These are phyloP conservation scores for Solidago caesia DNA, from an alignment of 129 eudicot species.

Conservation along the genomic window DNA sequence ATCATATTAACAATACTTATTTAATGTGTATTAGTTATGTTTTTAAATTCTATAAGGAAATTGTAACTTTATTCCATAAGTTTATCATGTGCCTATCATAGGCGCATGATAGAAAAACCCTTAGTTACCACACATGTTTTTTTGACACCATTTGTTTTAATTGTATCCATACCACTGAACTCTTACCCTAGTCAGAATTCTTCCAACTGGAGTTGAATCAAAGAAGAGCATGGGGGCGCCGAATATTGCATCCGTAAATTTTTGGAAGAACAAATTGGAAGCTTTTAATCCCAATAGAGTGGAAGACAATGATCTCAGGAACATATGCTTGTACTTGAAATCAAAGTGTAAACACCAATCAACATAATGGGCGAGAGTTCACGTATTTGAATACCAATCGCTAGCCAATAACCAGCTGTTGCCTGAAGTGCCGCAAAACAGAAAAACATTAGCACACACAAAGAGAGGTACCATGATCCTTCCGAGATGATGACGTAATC, in stretches of 20 bases:
- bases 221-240: constrained; percentile 72
- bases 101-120: no score
- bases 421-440: constrained; percentile 55
- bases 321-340: constrained; percentile 46
- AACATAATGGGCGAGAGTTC: constrained; percentile 35
- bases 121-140: no score
- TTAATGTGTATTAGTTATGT: no score
- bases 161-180: neutral
- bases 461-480: constrained; percentile 27
- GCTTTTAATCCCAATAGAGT: constrained; percentile 60
- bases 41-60: no score
- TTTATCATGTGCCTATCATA: no score
- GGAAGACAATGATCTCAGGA: constrained; percentile 43
- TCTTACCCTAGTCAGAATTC: constrained; percentile 62
- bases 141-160: no score
- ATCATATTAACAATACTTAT: no score
- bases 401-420: constrained; percentile 67
- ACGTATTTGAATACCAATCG: constrained; percentile 46
- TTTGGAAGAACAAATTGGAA: constrained; percentile 48
- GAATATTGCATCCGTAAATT: constrained; percentile 43
- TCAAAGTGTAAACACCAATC: constrained; percentile 43
- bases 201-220: constrained; percentile 69
- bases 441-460: constrained; percentile 26
- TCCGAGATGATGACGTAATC: constrained; percentile 53
- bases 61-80: no score